Evolutionary conservation across 768 basidiomycete species (phyloP).

Genomic region (Pleurotus sapidus): DNA sequence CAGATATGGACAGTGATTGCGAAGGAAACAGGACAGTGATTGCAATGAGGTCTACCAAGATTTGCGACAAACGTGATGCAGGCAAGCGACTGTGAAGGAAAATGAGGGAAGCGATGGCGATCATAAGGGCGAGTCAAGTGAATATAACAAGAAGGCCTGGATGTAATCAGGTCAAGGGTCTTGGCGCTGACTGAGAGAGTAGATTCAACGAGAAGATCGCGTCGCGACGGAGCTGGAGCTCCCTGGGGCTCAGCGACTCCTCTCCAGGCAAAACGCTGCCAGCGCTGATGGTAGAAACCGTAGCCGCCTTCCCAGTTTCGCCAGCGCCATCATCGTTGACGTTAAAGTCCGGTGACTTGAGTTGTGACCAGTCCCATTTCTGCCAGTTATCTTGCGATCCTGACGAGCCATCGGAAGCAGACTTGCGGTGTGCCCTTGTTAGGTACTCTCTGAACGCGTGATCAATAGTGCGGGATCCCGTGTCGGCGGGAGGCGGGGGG

Average conservation of each 20-base stretch:
- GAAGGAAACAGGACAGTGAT: neutral
- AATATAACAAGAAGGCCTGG: neutral
- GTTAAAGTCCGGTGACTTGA: constrained; percentile 30
- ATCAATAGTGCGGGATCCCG: neutral
- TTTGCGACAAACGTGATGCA: constrained; percentile 1
- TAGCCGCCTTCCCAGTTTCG: neutral
- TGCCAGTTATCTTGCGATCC: constrained; percentile 26
- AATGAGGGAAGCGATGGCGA: neutral
- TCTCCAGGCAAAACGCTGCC: neutral
- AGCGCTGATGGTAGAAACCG: neutral
- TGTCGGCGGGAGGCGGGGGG: constrained; percentile 13
- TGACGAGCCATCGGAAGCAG: constrained; percentile 2
- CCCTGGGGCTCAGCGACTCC: constrained; percentile 2
- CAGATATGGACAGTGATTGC: neutral
- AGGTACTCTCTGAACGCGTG: constrained; percentile 1
- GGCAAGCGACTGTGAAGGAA: neutral
- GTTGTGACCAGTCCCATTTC: constrained; percentile 43
- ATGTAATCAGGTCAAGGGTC: neutral
- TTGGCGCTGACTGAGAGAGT: constrained; percentile 6
- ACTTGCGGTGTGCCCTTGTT: constrained; percentile 1
- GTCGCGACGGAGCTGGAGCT: constrained; percentile 5
- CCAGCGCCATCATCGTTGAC: neutral
- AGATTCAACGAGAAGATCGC: neutral
- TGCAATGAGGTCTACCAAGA: neutral
- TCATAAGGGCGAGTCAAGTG: neutral